Percentiles rank a stretch among this genome's conserved stretches.
Evolutionary conservation across 2,329 filamentous ascomycete genomes (phyloP).

Genomic region (Hypoxylon sp.): DNA sequence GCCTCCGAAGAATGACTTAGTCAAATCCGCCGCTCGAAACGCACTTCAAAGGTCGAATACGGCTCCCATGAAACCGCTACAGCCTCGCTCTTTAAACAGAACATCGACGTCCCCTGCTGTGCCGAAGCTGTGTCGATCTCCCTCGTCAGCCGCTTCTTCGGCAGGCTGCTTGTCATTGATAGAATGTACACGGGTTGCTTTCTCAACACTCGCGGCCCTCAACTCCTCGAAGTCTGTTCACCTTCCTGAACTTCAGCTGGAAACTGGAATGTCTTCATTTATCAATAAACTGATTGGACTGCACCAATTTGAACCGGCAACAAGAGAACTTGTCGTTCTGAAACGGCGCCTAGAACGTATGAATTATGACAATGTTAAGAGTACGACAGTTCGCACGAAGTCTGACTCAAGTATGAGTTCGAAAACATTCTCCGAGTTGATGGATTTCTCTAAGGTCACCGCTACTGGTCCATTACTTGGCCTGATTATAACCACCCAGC

Average conservation of each 20-base stretch:
- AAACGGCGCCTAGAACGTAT: conserved; percentile 71
- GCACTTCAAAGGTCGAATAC: conserved; percentile 68
- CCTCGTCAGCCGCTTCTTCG: conserved; percentile 49
- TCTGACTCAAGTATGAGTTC: conserved; percentile 56
- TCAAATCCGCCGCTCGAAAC: conserved; percentile 57
- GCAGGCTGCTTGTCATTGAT: conserved; percentile 68
- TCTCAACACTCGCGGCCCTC: conserved; percentile 71
- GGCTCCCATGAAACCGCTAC: conserved; percentile 71
- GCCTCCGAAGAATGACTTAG: conserved; percentile 54
- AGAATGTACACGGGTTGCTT: conserved; percentile 78
- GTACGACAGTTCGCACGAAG: conserved; percentile 50
- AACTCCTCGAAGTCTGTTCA: conserved; percentile 67
- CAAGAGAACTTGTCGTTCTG: conserved; percentile 75
- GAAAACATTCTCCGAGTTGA: conserved; percentile 67
- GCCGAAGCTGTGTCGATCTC: conserved; percentile 53
- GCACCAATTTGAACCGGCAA: conserved; percentile 74
- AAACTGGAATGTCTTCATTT: conserved; percentile 79
- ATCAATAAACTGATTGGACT: conserved; percentile 74
- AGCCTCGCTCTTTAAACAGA: conserved; percentile 72
- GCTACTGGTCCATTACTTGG: conserved; percentile 61
- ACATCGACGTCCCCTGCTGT: conserved; percentile 66
- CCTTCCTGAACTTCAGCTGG: conserved; percentile 75
- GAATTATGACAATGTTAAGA: conserved; percentile 50
- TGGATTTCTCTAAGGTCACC: conserved; percentile 69
- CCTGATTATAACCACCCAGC: conserved; percentile 73